phyloP scores from a whole-genome alignment of 2,329 filamentous ascomycete genomes.

The Mycosphaerella sp. region DNA sequence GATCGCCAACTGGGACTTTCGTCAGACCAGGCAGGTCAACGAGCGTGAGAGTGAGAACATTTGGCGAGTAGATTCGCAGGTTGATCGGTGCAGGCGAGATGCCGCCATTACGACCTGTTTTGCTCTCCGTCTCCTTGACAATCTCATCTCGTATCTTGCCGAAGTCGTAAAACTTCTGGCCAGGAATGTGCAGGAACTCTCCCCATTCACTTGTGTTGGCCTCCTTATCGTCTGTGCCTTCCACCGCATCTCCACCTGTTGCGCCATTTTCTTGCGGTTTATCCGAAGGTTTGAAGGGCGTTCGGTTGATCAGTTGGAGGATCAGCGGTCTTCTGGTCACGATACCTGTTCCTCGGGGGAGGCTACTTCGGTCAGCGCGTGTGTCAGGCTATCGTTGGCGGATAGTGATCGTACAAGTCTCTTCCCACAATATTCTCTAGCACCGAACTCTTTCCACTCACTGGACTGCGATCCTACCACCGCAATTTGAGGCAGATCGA shows the following conservation, averaged over 20 bases:
- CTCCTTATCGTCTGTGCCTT: constrained; percentile 68
- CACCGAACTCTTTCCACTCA: constrained; percentile 98
- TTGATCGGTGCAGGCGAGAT: constrained; percentile 98
- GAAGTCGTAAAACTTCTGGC: constrained; percentile 97
- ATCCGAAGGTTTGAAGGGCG: constrained; percentile 41
- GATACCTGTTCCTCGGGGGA: constrained; percentile 95
- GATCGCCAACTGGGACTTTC: constrained; percentile 92
- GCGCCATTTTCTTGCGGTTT: constrained; percentile 66
- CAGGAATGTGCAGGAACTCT: constrained; percentile 96
- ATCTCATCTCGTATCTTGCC: constrained; percentile 98
- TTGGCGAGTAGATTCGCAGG: constrained; percentile 94
- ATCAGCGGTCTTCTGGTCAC: constrained; percentile 93
- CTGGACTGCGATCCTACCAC: constrained; percentile 98
- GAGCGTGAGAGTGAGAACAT: constrained; percentile 91
- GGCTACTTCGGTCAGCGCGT: constrained; percentile 46
- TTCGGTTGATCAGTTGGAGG: constrained; percentile 93
- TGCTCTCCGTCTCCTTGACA: constrained; percentile 88
- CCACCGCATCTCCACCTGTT: constrained; percentile 62
- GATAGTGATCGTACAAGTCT: constrained; percentile 74
- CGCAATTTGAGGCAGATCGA: constrained; percentile 96
- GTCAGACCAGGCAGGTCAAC: constrained; percentile 96
- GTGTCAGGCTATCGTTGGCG: not conserved
- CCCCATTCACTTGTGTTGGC: constrained; percentile 96
- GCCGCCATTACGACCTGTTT: constrained; percentile 91
- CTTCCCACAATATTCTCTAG: constrained; percentile 97